phyloP scores from a whole-genome alignment of 306 rosid species.

The Quercus glauca region DNA sequence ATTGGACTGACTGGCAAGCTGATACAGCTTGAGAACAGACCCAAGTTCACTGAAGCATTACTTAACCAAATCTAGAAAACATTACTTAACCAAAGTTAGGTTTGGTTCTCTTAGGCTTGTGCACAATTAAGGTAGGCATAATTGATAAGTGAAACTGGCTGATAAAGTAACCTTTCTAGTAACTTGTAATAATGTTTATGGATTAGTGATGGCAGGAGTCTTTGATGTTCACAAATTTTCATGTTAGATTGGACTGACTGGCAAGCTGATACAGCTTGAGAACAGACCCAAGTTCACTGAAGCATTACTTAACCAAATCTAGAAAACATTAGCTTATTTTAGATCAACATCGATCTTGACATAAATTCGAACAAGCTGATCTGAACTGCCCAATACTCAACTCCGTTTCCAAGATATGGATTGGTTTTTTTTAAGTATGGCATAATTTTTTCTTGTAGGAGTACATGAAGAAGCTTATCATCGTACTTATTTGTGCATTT shows the following conservation, averaged over 20 bases:
- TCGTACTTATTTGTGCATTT: background rate
- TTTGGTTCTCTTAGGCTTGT: slow-evolving; percentile 14
- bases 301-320: background rate
- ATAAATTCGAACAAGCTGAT: background rate
- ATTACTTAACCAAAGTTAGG: slow-evolving; percentile 13
- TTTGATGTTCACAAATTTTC: background rate
- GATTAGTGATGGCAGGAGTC: background rate
- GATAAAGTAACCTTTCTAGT: background rate
- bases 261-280: background rate
- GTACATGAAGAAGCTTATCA: background rate
- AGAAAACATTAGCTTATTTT: background rate
- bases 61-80: background rate
- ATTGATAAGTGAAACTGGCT: slow-evolving; percentile 1
- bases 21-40: background rate
- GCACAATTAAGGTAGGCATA: slow-evolving; percentile 3
- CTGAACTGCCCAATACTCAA: background rate
- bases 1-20: background rate
- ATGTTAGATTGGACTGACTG: background rate
- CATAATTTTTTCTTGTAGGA: background rate
- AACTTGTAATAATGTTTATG: background rate
- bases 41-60: background rate
- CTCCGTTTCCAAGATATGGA: background rate
- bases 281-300: background rate
- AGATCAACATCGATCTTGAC: background rate
- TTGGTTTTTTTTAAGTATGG: background rate